phyloP scores from a whole-genome alignment of 2,329 filamentous ascomycete genomes.

The Ophiostoma australiae region DNA sequence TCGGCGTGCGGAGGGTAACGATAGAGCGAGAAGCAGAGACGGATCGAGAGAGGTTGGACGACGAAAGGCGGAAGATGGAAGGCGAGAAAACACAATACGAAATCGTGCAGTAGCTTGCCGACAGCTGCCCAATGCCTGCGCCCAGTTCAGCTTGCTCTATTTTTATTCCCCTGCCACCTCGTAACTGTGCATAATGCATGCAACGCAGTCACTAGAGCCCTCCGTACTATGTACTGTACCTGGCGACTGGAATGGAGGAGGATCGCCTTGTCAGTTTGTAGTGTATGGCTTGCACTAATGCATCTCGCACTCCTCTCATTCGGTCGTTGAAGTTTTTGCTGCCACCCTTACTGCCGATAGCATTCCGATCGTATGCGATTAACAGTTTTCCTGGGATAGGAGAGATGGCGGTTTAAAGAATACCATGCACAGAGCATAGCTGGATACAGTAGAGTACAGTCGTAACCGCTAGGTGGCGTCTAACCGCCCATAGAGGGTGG shows the following conservation, averaged over 20 bases:
- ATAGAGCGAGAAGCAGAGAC: neutral
- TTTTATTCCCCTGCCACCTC: neutral
- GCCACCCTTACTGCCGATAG: neutral
- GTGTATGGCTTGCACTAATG: neutral
- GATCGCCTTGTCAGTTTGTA: neutral
- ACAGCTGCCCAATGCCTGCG: neutral
- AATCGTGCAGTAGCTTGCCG: neutral
- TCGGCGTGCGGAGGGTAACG: neutral
- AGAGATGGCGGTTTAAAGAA: neutral
- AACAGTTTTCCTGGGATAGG: neutral
- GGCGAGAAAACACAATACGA: neutral
- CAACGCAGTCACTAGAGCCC: no score
- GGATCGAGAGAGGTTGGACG: neutral
- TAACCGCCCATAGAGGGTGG: neutral
- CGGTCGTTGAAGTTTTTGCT: neutral
- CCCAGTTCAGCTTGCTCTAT: neutral
- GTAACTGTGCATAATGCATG: neutral
- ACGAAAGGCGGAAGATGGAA: no score
- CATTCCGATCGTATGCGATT: neutral
- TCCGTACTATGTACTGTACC: neutral
- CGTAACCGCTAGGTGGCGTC: neutral
- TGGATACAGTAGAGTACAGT: no score
- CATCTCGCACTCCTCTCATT: neutral
- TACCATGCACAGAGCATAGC: neutral
- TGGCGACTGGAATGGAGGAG: neutral